Percentiles rank a stretch among this genome's conserved stretches.
These are phyloP conservation scores for Colletotrichum chrysophilum DNA, from an alignment of 2,329 filamentous ascomycete genomes.

Conservation along the genomic window DNA sequence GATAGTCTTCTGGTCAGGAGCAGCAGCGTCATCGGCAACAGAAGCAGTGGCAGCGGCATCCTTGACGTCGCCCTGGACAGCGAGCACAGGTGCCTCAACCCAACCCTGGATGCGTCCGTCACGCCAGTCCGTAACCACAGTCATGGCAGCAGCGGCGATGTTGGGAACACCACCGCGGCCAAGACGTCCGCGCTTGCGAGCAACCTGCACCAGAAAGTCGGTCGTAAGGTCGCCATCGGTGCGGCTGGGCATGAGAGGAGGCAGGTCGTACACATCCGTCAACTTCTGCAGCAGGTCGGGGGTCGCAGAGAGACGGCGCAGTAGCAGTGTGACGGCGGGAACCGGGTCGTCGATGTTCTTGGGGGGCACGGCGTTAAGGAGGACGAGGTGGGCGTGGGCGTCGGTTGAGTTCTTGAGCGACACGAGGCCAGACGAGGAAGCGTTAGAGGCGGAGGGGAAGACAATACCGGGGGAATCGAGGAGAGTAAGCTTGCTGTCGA, in stretches of 20 bases:
- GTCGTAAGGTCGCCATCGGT: conserved; percentile 78
- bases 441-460: conserved; percentile 72
- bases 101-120: conserved; percentile 95
- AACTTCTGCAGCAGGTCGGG: conserved; percentile 79
- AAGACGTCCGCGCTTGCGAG: conserved; percentile 87
- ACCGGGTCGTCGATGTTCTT: conserved; percentile 94
- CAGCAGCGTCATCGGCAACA: conserved; percentile 47
- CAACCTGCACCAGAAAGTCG: conserved; percentile 94
- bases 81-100: conserved; percentile 76
- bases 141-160: conserved; percentile 84
- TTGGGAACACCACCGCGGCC: conserved; percentile 92
- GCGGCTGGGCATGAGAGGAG: conserved; percentile 72
- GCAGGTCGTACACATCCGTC: conserved; percentile 82
- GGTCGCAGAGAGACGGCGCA: conserved; percentile 78
- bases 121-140: conserved; percentile 95
- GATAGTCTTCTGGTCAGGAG: conserved; percentile 80
- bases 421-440: conserved; percentile 44
- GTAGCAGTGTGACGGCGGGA: conserved; percentile 83
- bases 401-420: conserved; percentile 67
- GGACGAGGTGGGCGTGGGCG: conserved; percentile 82
- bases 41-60: conserved; percentile 30
- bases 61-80: conserved; percentile 48
- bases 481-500: conserved; percentile 91
- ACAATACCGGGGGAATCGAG: conserved; percentile 95
- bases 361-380: conserved; percentile 90